Evolutionary conservation across 2,329 filamentous ascomycete genomes (phyloP).

Genomic region (Xenosphaeropsis pyriputrescens): DNA sequence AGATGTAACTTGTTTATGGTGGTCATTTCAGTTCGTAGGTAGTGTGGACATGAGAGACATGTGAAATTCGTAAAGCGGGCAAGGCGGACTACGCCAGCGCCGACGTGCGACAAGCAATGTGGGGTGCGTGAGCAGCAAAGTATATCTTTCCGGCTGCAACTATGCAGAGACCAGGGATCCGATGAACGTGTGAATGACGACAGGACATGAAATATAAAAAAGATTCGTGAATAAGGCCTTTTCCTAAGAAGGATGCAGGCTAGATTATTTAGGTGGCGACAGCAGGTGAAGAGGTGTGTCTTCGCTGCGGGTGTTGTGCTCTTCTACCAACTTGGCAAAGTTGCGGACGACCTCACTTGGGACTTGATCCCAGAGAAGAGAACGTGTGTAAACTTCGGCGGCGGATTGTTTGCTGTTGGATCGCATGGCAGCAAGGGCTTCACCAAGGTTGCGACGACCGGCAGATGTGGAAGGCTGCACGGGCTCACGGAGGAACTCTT

Average conservation of each 20-base stretch:
- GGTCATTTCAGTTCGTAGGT: too few relatives aligned
- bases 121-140: too few relatives aligned
- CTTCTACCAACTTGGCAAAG: constrained; percentile 82
- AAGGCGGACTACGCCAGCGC: too few relatives aligned
- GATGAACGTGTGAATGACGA: too few relatives aligned
- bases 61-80: too few relatives aligned
- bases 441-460: constrained; percentile 60
- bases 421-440: constrained; percentile 70
- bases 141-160: too few relatives aligned
- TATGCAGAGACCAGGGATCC: too few relatives aligned
- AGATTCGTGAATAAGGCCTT: neutral
- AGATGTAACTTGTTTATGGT: too few relatives aligned
- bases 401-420: constrained; percentile 54
- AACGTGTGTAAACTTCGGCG: constrained; percentile 84
- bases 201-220: too few relatives aligned
- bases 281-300: neutral
- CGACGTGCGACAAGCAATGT: too few relatives aligned
- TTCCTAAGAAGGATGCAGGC: neutral
- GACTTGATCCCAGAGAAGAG: constrained; percentile 87
- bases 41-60: too few relatives aligned
- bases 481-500: constrained; percentile 51
- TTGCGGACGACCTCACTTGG: constrained; percentile 82
- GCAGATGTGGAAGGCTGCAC: constrained; percentile 38
- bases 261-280: neutral
- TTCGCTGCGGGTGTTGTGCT: constrained; percentile 37